These are phyloP conservation scores for Saccharomyces kudriavzevii DNA, from an alignment of 805 yeast species.

Conservation along the genomic window DNA sequence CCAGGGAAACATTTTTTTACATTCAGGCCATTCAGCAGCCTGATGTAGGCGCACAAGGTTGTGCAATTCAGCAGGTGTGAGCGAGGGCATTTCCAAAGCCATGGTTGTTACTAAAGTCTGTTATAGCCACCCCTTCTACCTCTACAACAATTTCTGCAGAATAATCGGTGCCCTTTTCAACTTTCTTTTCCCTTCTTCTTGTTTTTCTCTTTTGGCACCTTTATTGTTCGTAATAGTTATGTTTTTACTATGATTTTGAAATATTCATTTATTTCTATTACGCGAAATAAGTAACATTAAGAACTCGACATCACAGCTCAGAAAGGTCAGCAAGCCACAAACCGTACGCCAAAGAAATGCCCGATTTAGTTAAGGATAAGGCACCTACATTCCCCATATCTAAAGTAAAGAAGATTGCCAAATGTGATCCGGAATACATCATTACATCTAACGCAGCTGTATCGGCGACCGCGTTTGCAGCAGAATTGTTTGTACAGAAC, in stretches of 20 bases:
- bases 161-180: background rate
- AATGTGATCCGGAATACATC: constrained; percentile 18
- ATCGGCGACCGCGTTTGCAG: constrained; percentile 21
- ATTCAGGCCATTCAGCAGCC: constrained; percentile 45
- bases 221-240: background rate
- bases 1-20: constrained; percentile 79
- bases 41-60: constrained; percentile 8
- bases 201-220: background rate
- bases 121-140: background rate
- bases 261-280: background rate
- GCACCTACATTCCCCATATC: constrained; percentile 19
- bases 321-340: background rate
- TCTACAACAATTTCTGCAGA: background rate
- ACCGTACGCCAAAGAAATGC: background rate
- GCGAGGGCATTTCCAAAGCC: background rate
- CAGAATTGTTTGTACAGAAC: constrained; percentile 22
- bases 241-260: background rate
- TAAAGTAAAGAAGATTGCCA: constrained; percentile 21
- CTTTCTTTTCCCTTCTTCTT: background rate
- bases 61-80: constrained; percentile 7
- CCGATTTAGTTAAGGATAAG: constrained; percentile 4
- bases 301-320: background rate
- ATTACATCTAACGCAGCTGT: constrained; percentile 20
- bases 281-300: background rate
- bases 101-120: background rate